Percentiles rank a stretch among this genome's conserved stretches.
Evolutionary conservation across 495 filamentous ascomycete genomes (phyloP).

Genomic region (Aspergillus coremiiformis): DNA sequence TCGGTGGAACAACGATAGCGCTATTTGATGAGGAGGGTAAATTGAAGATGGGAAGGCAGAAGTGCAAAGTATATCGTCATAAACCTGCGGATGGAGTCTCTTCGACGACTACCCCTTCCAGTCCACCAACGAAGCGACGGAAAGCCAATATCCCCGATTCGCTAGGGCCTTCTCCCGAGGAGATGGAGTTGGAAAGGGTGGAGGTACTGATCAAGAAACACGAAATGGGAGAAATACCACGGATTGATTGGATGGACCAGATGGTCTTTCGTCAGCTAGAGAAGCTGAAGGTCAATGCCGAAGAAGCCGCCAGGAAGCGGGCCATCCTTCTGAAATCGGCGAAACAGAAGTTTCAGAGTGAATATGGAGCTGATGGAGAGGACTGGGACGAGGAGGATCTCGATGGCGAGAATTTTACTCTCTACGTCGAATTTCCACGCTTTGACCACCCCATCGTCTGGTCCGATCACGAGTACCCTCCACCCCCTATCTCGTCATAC

Average conservation of each 20-base stretch:
- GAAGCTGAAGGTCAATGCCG: constrained; percentile 57
- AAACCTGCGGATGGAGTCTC: constrained; percentile 82
- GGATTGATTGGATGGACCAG: constrained; percentile 91
- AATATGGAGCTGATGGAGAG: constrained; percentile 17
- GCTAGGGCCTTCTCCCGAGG: constrained; percentile 48
- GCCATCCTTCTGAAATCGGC: constrained; percentile 23
- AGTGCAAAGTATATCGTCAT: constrained; percentile 76
- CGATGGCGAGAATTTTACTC: constrained; percentile 55
- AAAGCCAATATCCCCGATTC: constrained; percentile 38
- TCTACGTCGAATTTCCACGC: constrained; percentile 86
- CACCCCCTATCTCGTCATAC: constrained; percentile 70
- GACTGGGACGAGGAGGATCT: constrained; percentile 36
- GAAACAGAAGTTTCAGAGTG: constrained; percentile 19
- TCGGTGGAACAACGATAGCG: constrained; percentile 85
- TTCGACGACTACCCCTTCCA: constrained; percentile 68
- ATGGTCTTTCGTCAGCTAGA: constrained; percentile 83
- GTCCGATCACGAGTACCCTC: constrained; percentile 83
- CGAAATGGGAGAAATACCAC: constrained; percentile 90
- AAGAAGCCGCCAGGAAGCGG: constrained; percentile 35
- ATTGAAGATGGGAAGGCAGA: constrained; percentile 83
- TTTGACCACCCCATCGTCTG: constrained; percentile 97
- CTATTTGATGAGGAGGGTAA: constrained; percentile 89
- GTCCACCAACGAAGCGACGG: constrained; percentile 40
- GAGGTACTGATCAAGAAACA: constrained; percentile 93
- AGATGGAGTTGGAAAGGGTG: constrained; percentile 71